These are phyloP conservation scores for Spiromastix sp. DNA, from an alignment of 2,329 filamentous ascomycete species.

Conservation along the genomic window DNA sequence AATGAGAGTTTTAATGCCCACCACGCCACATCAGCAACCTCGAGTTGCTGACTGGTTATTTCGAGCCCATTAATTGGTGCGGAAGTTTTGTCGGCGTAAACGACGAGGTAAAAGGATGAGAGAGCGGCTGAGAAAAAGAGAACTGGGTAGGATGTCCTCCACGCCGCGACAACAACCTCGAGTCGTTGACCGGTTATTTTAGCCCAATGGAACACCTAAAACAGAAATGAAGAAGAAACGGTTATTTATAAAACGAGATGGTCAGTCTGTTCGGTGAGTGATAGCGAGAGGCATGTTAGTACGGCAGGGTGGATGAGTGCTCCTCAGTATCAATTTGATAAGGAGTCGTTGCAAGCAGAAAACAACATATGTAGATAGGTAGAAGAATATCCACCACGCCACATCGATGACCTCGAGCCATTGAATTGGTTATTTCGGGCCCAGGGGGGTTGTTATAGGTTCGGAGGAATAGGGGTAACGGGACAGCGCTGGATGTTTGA, in stretches of 20 bases:
- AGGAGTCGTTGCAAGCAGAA: no score
- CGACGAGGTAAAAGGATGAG: neutral
- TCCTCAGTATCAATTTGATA: no score
- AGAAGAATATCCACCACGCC: no score
- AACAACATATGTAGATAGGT: no score
- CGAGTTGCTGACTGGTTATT: slow-evolving; percentile 5
- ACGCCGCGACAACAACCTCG: slow-evolving; percentile 4
- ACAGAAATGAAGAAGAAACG: neutral
- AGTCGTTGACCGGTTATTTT: slow-evolving; percentile 1
- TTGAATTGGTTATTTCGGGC: slow-evolving; percentile 1
- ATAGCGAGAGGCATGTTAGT: no score
- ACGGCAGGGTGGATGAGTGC: no score
- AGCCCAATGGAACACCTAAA: neutral
- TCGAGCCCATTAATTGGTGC: neutral
- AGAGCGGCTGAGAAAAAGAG: no score
- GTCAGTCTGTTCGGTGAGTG: no score
- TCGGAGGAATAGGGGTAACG: no score
- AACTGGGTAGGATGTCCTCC: slow-evolving; percentile 4
- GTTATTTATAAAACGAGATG: neutral
- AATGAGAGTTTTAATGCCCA: neutral
- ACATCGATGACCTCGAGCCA: slow-evolving; percentile 3
- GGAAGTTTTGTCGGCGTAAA: no score
- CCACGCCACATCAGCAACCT: slow-evolving; percentile 6
- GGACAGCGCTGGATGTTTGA: no score
- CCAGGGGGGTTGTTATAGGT: no score